Base-by-base conservation (phyloP, 2,329 filamentous ascomycete species). In the Cordyceps fumosorosea region DNA sequence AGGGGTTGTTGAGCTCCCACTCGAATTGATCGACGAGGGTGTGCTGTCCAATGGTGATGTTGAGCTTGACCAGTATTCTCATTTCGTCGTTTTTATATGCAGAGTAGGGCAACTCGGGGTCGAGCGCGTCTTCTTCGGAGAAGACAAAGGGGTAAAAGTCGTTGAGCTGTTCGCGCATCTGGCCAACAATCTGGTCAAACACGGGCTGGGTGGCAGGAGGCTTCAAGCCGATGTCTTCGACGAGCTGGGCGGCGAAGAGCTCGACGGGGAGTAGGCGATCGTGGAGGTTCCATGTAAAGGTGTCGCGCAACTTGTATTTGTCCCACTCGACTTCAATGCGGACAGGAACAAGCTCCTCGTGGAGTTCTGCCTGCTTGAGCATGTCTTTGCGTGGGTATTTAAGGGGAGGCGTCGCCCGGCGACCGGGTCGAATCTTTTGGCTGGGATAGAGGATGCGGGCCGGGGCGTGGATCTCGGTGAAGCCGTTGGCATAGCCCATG, bases 31-130 rank as follows among this genome's bases (percentile, higher is more conserved):
- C 95, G 42, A 97, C 89, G 29, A 99, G 81, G 0, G 93, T 98
- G 71, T 96, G 91, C 66, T 91, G 89, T 47, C 93, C 95, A 71
- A 99, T 97, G 7, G 95, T 98, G 70, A 99, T 96, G 75, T 98
- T 97, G 56, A 99, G 82, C 75, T 97, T 98, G 75, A 99, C 86
- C 50, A 96, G 79, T 67, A 99, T 90, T 56, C 95, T 89, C 93
- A 99, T 97, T 78, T 99, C 95, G 72, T 99, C 95, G 72, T 99
- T 96, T 76, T 98, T 98, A 79, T 97, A 96, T 7, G 95, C 93
- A 45, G 84, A 88, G 72, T 98, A 98, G 0, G 93, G 93, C 14
- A 96, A 81, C 71, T 95, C 89, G 1, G 92, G 90, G 69, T 99
- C 93, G 53, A 97, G 81, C 0, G 93, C 86, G 69, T 96, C 91